Evolutionary conservation across 495 filamentous ascomycete species (phyloP).

Genomic region (Aspergillus diversus): DNA sequence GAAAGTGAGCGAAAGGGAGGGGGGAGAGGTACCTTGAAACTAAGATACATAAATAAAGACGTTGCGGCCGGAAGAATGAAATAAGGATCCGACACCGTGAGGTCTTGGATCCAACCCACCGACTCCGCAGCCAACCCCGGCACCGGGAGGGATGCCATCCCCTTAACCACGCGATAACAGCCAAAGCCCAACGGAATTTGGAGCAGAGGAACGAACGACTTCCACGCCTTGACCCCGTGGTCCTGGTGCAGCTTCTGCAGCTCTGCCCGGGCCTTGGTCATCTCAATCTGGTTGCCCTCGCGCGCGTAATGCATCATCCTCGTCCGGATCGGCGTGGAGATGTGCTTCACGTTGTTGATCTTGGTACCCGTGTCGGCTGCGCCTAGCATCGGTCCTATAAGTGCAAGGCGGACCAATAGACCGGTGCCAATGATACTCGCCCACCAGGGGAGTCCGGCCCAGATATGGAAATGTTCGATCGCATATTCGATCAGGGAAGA

Average conservation of each 20-base stretch:
- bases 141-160: slow-evolving; percentile 78
- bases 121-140: slow-evolving; percentile 73
- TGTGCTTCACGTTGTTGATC: slow-evolving; percentile 48
- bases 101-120: slow-evolving; percentile 75
- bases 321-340: slow-evolving; percentile 31
- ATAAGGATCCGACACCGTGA: slow-evolving; percentile 77
- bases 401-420: slow-evolving; percentile 60
- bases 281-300: slow-evolving; percentile 42
- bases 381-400: slow-evolving; percentile 66
- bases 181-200: slow-evolving; percentile 77
- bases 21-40: slow-evolving; percentile 57
- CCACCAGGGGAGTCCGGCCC: slow-evolving; percentile 78
- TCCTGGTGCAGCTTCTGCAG: slow-evolving; percentile 50
- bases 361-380: slow-evolving; percentile 62
- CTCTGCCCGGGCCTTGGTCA: slow-evolving; percentile 48
- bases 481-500: slow-evolving; percentile 69
- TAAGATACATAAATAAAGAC: slow-evolving; percentile 51
- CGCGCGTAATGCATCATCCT: slow-evolving; percentile 47
- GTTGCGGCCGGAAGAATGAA: slow-evolving; percentile 68
- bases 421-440: slow-evolving; percentile 67
- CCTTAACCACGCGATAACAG: slow-evolving; percentile 73
- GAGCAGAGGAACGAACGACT: slow-evolving; percentile 59
- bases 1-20: background rate
- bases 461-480: slow-evolving; percentile 82
- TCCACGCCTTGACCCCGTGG: slow-evolving; percentile 57